phyloP scores from a whole-genome alignment of 805 yeast genomes.

The Starmerella bacillaris region DNA sequence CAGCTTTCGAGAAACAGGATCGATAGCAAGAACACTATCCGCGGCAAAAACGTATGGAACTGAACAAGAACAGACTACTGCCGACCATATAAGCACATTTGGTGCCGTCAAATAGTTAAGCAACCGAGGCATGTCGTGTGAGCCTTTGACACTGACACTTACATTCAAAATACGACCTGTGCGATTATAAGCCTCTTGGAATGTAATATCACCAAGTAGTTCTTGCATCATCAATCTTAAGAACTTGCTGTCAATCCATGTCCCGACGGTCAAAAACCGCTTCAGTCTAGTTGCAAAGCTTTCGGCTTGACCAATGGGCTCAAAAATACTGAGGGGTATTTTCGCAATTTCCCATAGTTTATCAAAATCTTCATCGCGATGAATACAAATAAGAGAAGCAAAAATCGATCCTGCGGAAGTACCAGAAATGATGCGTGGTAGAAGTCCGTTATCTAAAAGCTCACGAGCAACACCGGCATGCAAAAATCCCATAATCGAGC shows the following conservation, averaged over 20 bases:
- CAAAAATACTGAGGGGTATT: slow-evolving; percentile 39
- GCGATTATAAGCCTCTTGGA: slow-evolving; percentile 83
- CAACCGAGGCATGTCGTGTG: slow-evolving; percentile 78
- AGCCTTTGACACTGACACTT: slow-evolving; percentile 80
- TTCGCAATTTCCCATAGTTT: slow-evolving; percentile 34
- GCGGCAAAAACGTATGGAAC: slow-evolving; percentile 84
- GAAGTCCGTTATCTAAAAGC: slow-evolving; percentile 48
- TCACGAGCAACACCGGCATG: slow-evolving; percentile 85
- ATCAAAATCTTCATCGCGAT: slow-evolving; percentile 48
- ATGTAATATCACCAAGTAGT: slow-evolving; percentile 76
- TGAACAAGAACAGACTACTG: slow-evolving; percentile 83
- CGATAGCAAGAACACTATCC: slow-evolving; percentile 67
- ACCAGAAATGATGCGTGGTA: slow-evolving; percentile 83
- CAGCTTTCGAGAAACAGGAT: slow-evolving; percentile 48
- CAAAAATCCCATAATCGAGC: slow-evolving; percentile 81
- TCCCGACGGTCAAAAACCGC: slow-evolving; percentile 62
- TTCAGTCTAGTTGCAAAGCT: slow-evolving; percentile 35
- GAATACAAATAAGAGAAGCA: slow-evolving; percentile 73
- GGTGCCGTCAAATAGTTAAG: slow-evolving; percentile 87
- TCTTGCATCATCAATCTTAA: slow-evolving; percentile 55
- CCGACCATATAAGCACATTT: slow-evolving; percentile 75
- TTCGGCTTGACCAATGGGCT: slow-evolving; percentile 35
- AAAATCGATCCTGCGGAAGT: slow-evolving; percentile 92
- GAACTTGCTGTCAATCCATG: slow-evolving; percentile 67
- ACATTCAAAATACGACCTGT: slow-evolving; percentile 86